phyloP scores from a whole-genome alignment of 2,329 filamentous ascomycete species.

The Colletotrichum liriopes region DNA sequence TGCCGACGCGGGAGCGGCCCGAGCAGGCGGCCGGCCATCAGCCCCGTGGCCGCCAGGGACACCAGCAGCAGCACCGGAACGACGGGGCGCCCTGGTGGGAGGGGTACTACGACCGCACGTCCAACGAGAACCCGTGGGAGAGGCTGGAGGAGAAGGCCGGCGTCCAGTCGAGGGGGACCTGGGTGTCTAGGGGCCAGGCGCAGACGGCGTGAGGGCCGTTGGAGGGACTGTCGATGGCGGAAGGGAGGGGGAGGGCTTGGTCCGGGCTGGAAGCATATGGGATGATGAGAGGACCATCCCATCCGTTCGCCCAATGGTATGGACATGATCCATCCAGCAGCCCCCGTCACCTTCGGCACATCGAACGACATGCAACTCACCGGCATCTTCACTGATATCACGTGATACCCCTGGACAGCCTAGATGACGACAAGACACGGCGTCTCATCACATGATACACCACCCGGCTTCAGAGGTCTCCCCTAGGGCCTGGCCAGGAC shows the following conservation, averaged over 20 bases:
- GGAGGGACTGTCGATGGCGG: neutral
- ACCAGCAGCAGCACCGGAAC: conserved; percentile 18
- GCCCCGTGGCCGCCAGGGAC: neutral
- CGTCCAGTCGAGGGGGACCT: conserved; percentile 61
- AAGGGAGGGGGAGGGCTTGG: neutral
- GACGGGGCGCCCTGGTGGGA: conserved; percentile 68
- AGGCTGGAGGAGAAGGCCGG: conserved; percentile 65
- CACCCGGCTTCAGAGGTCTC: neutral
- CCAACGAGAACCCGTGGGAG: conserved; percentile 82
- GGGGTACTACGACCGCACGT: conserved; percentile 78
- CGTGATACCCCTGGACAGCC: conserved; percentile 28
- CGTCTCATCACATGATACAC: conserved; percentile 41
- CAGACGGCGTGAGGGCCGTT: conserved; percentile 12
- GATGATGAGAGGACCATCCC: neutral
- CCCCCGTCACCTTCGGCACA: neutral
- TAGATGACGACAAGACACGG: neutral
- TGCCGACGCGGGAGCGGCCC: conserved; percentile 26
- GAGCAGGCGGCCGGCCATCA: neutral
- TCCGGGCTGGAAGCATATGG: neutral
- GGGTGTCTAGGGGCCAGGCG: conserved; percentile 52
- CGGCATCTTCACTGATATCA: conserved; percentile 14
- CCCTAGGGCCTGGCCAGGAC: neutral
- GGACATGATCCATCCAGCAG: neutral
- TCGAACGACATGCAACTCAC: neutral
- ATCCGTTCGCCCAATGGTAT: neutral